These are phyloP conservation scores for Tetrahymena thermophila DNA, from an alignment of 73 alveolate species.

Conservation along the genomic window DNA sequence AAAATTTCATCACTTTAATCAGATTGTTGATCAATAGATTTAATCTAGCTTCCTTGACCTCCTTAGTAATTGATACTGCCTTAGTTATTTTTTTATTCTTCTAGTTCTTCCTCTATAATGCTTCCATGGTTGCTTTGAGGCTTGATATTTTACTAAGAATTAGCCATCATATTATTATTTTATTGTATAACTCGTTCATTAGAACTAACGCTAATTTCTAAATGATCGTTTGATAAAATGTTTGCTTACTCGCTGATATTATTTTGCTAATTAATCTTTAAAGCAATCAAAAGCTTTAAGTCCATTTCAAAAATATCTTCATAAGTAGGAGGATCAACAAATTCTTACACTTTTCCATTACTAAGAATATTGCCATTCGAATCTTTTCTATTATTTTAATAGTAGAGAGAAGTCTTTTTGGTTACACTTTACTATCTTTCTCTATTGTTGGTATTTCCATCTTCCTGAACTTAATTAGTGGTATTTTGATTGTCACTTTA, in stretches of 20 bases:
- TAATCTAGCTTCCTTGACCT: background rate
- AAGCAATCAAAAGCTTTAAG: background rate
- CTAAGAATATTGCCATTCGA: background rate
- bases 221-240: background rate
- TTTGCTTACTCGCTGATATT: background rate
- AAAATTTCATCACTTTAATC: background rate
- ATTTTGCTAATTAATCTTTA: background rate
- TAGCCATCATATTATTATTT: background rate
- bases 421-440: background rate
- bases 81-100: background rate
- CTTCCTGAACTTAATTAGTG: background rate
- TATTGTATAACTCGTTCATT: background rate
- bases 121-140: background rate
- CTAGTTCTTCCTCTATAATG: background rate
- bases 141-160: background rate
- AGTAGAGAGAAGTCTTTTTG: background rate
- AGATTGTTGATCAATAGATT: background rate
- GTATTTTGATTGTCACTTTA: background rate
- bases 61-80: background rate
- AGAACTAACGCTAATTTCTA: background rate
- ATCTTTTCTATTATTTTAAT: background rate
- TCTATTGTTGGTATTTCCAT: background rate
- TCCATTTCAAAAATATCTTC: background rate
- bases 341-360: background rate
- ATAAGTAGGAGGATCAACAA: background rate